Evolutionary conservation across 257 asterid genomes (phyloP).

Genomic region (Craterostigma plantagineum): DNA sequence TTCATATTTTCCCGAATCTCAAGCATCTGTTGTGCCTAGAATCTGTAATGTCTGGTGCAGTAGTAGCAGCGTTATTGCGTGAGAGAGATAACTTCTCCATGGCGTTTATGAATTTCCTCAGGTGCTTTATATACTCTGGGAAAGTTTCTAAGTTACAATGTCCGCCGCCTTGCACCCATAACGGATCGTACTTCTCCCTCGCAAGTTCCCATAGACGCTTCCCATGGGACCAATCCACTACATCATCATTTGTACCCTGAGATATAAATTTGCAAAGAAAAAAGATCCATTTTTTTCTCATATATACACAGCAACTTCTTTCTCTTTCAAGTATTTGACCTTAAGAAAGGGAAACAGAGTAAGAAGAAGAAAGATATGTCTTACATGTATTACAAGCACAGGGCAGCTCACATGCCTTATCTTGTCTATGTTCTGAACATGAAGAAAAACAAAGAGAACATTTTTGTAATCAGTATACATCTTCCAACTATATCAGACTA

Average conservation of each 20-base stretch:
- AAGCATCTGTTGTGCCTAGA: slow-evolving; percentile 28
- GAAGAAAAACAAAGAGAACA: slow-evolving; percentile 7
- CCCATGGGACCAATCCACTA: slow-evolving; percentile 87
- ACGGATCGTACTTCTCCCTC: slow-evolving; percentile 78
- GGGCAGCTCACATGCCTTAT: slow-evolving; percentile 83
- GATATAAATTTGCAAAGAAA: background rate
- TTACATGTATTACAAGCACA: slow-evolving; percentile 89
- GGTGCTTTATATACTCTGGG: slow-evolving; percentile 78
- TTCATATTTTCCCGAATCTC: slow-evolving; percentile 48
- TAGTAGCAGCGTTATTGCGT: slow-evolving; percentile 25
- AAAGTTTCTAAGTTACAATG: slow-evolving; percentile 94
- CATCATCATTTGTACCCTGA: slow-evolving; percentile 78
- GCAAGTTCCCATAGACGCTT: slow-evolving; percentile 96
- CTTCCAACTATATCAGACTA: slow-evolving; percentile 5
- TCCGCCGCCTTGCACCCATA: slow-evolving; percentile 97
- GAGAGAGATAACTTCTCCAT: slow-evolving; percentile 86
- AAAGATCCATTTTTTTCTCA: background rate
- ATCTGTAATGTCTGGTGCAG: slow-evolving; percentile 20
- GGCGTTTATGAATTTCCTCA: slow-evolving; percentile 55
- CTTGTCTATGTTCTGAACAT: slow-evolving; percentile 80
- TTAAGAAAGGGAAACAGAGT: too few relatives aligned
- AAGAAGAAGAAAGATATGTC: too few relatives aligned
- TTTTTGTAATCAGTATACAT: slow-evolving; percentile 11
- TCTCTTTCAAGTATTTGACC: too few relatives aligned
- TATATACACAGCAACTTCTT: background rate